Conservation (phyloP, 2,329 filamentous ascomycete species). For the Leptoxyphium fumago region DNA sequence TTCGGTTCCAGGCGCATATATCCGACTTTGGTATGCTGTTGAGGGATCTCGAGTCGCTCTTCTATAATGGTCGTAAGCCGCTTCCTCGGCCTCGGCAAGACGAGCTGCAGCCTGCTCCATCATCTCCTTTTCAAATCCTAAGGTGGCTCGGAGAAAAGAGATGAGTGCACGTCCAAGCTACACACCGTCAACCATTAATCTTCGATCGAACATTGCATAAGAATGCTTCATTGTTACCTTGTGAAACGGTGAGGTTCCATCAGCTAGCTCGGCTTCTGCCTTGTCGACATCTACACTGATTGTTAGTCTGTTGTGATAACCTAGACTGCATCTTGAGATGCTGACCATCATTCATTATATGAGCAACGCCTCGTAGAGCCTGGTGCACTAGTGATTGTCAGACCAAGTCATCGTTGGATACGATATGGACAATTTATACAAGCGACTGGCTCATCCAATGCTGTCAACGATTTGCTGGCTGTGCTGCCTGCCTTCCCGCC, state of each 20-base stretch:
- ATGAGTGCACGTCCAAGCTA: slow-evolving; percentile 67
- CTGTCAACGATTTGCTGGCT: slow-evolving; percentile 41
- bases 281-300: slow-evolving; percentile 52
- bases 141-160: slow-evolving; percentile 68
- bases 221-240: slow-evolving; percentile 30
- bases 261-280: slow-evolving; percentile 58
- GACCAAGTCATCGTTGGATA: neutral
- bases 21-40: slow-evolving; percentile 39
- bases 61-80: slow-evolving; percentile 61
- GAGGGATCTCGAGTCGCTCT: slow-evolving; percentile 50
- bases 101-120: slow-evolving; percentile 69
- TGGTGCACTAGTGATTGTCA: slow-evolving; percentile 25
- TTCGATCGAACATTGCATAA: slow-evolving; percentile 3
- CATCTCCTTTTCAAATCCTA: slow-evolving; percentile 83
- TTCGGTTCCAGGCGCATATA: slow-evolving; percentile 76
- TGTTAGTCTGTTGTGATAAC: too few relatives aligned
- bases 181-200: neutral
- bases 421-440: slow-evolving; percentile 26
- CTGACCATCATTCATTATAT: slow-evolving; percentile 27
- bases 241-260: slow-evolving; percentile 75
- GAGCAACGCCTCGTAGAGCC: slow-evolving; percentile 23
- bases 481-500: slow-evolving; percentile 20
- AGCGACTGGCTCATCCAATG: slow-evolving; percentile 43
- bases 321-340: too few relatives aligned
- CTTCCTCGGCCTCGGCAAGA: slow-evolving; percentile 60